Evolutionary conservation across 2,329 filamentous ascomycete species (phyloP), one percentile per base, ranked within the genome.

Genomic region (Biscogniauxia mediterranea): DNA sequence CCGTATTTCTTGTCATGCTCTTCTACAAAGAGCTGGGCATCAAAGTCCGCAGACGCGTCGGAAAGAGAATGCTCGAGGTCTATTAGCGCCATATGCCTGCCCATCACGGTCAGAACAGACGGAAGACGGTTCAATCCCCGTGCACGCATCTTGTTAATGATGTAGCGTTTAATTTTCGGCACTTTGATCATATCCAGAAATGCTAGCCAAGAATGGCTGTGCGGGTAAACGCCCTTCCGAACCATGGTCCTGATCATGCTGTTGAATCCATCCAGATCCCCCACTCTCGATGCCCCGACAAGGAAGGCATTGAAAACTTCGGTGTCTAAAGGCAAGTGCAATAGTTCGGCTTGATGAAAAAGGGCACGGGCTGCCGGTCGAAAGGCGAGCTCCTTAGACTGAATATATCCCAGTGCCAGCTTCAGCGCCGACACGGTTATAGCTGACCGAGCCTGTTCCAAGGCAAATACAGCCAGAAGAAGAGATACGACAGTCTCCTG

Each of bases 121-220:
- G 60, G 62, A 52, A 68, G 63, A 17, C 59, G 68, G 52, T 62
- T 56, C 2, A 74, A 59, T 5, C 67, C 65, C 26, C 65, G 68
- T 19, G 46, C 53, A 38, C 26, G 61, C 67, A 74, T 68, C 52
- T 50, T 81, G 60, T 73, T 74, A 55, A 81, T 76, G 64, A 86
- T 80, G 59, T 84, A 80, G 13, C 76, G 71, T 56, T 80, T 71
- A 54, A 71, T 63, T 49, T 76, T 66, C 58, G 79, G 70, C 70
- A 77, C 61, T 68, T 73, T 64, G 58, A 81, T 69, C 75, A 81
- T 80, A 60, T 78, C 74, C 26, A 74, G 52, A 28, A 75, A 69
- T 3, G 68, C 66, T 11, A 61, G 52, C 73, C 73, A 75, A 17
- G 66, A 62, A 56, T 60, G 66, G 21, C 60, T 64, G 42, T 70